Conservation (phyloP, 345 rosid genomes). For the Erodium maritimum region DNA sequence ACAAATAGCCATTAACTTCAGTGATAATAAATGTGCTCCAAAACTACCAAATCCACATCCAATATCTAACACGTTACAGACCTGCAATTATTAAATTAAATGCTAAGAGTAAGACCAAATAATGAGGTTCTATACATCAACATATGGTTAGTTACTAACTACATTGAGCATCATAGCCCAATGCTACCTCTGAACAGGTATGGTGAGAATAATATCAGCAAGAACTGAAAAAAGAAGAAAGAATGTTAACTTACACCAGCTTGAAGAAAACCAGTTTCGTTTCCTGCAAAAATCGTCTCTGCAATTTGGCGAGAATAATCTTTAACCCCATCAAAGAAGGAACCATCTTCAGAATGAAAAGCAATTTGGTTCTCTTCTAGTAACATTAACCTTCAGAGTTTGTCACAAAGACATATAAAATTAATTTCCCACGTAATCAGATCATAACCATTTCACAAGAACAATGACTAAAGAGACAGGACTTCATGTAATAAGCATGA, state of each 20-base stretch:
- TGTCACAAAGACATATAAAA: not conserved
- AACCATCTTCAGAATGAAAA: constrained; percentile 83
- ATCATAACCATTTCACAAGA: not conserved
- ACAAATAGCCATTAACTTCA: constrained; percentile 76
- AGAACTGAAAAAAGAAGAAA: constrained; percentile 10
- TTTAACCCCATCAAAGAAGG: constrained; percentile 83
- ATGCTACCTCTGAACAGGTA: not conserved
- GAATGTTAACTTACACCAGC: constrained; percentile 68
- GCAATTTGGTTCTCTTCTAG: constrained; percentile 97
- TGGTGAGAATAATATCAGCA: not conserved
- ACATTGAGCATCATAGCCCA: not conserved
- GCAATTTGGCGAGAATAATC: constrained; percentile 92
- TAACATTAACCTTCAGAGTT: constrained; percentile 61
- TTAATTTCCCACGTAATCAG: not conserved
- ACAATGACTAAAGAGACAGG: not conserved
- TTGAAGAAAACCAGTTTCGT: constrained; percentile 76
- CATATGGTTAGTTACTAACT: no score
- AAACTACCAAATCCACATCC: constrained; percentile 99
- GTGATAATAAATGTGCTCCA: constrained; percentile 83
- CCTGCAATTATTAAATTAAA: constrained; percentile 27
- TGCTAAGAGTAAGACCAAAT: not conserved
- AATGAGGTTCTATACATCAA: not conserved
- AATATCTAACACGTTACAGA: constrained; percentile 66
- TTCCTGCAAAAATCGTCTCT: constrained; percentile 92
- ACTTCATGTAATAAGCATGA: no score